Conservation (phyloP, 2,329 filamentous ascomycete genomes). For the Penicillium sp. region DNA sequence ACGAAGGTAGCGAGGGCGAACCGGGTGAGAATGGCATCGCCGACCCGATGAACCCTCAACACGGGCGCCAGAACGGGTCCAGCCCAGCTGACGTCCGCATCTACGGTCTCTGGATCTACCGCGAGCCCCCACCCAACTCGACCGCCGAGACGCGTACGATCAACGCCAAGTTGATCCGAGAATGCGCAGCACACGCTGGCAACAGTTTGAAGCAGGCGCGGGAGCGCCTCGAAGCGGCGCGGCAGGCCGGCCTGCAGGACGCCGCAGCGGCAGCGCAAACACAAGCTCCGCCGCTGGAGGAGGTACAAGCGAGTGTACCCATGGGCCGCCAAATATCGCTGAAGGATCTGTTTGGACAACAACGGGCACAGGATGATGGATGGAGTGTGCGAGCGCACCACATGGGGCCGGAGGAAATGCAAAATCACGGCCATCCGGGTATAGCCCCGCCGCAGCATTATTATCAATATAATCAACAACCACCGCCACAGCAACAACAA, state of each 20-base stretch:
- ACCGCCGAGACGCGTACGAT: slow-evolving; percentile 57
- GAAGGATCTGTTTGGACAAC: slow-evolving; percentile 60
- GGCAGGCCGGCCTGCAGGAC: slow-evolving; percentile 37
- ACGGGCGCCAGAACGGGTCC: slow-evolving; percentile 8
- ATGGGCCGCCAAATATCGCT: slow-evolving; percentile 60
- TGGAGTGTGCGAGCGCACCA: slow-evolving; percentile 56
- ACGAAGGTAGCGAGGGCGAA: slow-evolving; percentile 35
- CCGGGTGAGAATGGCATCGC: slow-evolving; percentile 27
- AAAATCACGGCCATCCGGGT: slow-evolving; percentile 13
- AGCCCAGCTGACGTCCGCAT: slow-evolving; percentile 43
- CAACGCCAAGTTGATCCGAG: slow-evolving; percentile 59
- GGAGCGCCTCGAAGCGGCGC: slow-evolving; percentile 42
- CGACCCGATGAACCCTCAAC: slow-evolving; percentile 17
- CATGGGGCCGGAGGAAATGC: slow-evolving; percentile 22
- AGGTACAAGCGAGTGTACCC: slow-evolving; percentile 46
- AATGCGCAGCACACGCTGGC: slow-evolving; percentile 58
- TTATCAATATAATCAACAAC: slow-evolving; percentile 2
- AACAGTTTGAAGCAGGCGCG: slow-evolving; percentile 52
- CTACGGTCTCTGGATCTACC: slow-evolving; percentile 68
- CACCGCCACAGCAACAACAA: slow-evolving; percentile 5
- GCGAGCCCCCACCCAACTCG: slow-evolving; percentile 60
- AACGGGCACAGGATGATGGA: slow-evolving; percentile 55
- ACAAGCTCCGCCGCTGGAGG: slow-evolving; percentile 39
- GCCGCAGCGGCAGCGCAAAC: slow-evolving; percentile 34
- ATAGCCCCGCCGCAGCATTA: slow-evolving; percentile 12